These are phyloP conservation scores for Polytolypa hystricis DNA, from an alignment of 2,329 filamentous ascomycete genomes.

Conservation along the genomic window DNA sequence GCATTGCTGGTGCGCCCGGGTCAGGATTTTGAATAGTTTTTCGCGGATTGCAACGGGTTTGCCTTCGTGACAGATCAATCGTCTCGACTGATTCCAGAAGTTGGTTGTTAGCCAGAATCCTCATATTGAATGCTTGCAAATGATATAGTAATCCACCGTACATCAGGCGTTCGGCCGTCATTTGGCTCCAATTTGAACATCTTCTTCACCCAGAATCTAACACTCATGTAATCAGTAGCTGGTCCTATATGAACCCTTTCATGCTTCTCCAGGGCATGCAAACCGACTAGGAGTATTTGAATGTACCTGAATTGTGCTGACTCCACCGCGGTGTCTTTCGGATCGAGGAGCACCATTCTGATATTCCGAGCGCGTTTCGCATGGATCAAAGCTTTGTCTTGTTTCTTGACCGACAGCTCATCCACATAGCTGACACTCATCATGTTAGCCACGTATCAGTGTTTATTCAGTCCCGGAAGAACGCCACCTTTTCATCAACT, in stretches of 20 bases:
- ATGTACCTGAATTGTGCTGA: slow-evolving; percentile 40
- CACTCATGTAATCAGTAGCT: slow-evolving; percentile 6
- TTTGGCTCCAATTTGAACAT: slow-evolving; percentile 39
- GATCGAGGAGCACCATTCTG: slow-evolving; percentile 35
- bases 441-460: neutral
- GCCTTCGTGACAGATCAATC: slow-evolving; percentile 40
- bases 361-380: slow-evolving; percentile 38
- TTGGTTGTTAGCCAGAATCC: slow-evolving; percentile 1
- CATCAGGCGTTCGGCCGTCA: slow-evolving; percentile 28
- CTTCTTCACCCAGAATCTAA: slow-evolving; percentile 43
- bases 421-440: slow-evolving; percentile 33
- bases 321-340: slow-evolving; percentile 40
- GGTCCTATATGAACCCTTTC: neutral
- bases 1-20: slow-evolving; percentile 39
- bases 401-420: slow-evolving; percentile 40
- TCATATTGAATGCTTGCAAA: slow-evolving; percentile 3
- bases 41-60: slow-evolving; percentile 44
- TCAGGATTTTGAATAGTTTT: slow-evolving; percentile 41
- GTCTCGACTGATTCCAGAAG: slow-evolving; percentile 21
- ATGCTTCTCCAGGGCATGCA: neutral
- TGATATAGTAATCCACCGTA: slow-evolving; percentile 17
- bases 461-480: slow-evolving; percentile 1
- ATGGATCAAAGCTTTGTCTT: slow-evolving; percentile 42
- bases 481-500: slow-evolving; percentile 33
- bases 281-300: neutral